Evolutionary conservation across 345 rosid genomes (phyloP), one percentile per base, ranked within the genome.

Genomic region (Rhodamnia rubescens): DNA sequence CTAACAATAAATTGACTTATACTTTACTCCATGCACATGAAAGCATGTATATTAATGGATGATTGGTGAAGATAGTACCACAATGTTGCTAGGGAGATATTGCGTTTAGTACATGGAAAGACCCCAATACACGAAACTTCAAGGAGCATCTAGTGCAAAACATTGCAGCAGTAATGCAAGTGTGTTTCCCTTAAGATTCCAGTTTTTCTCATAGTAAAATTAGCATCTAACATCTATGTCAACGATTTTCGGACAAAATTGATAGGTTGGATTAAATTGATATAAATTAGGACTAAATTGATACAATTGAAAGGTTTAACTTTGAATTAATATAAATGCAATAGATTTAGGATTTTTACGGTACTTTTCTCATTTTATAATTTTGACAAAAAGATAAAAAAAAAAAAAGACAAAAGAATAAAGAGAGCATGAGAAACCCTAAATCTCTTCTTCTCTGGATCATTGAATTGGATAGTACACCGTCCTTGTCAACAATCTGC

Each of bases 141-240:
- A 0, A 32, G 44, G 44, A 64, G 21, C 22, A 36, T 69, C 24
- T 18, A 8, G 6, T 36, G 13, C 13, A 69, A 18, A 32, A 69
- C 13, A 32, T 69, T 1, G 2, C 11, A 5, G 47, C 24, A 0
- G 0, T 2, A 69, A 69, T 2, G 26, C 0, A 69, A 9, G 12
- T 69, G 24, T 69, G 40, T 36, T 69, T 12, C 26, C 26, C 47
- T 36, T 8, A 42, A 1, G 24, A 69, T 69, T 69, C 9, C 32
- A 18, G 47, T 2, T 22, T 69, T 32, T 64, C 47, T 4, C 0
- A 2, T 4, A 2, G 47, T 2, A 22, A 32, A 26, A 18, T 18
- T 69, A 0, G 7, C 78, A 5, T 4, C 0, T 0, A 2, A 8
- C 0, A 6, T 64, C 11, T 7, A 64, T 64, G 42, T 29, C 22